phyloP scores from a whole-genome alignment of 2,329 filamentous ascomycete genomes.

The Sclerotinia glacialis region DNA sequence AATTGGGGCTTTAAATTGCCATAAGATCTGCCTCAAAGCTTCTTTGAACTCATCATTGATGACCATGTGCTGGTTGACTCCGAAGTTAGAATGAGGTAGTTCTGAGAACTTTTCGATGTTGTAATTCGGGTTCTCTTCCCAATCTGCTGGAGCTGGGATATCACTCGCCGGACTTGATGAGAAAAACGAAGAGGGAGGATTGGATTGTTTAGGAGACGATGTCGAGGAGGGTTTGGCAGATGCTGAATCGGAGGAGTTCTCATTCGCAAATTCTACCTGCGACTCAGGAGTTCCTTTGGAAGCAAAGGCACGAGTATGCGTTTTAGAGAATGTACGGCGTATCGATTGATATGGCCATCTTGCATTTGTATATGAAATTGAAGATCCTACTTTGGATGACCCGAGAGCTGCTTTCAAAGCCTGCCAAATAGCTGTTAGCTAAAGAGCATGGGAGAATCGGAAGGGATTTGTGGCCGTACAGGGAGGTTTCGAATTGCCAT shows the following conservation, averaged over 20 bases:
- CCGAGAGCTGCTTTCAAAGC: conserved; percentile 22
- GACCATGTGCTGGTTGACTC: conserved; percentile 92
- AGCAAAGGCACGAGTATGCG: conserved; percentile 16
- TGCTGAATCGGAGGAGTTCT: conserved; percentile 25
- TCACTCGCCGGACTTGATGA: conserved; percentile 24
- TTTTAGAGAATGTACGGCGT: conserved; percentile 6
- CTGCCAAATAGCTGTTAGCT: conserved; percentile 27
- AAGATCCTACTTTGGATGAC: neutral
- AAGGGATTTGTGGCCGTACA: conserved; percentile 28
- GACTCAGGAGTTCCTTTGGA: conserved; percentile 22
- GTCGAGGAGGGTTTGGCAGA: conserved; percentile 3
- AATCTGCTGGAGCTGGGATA: conserved; percentile 43
- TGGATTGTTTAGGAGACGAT: conserved; percentile 1
- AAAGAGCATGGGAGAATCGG: conserved; percentile 21
- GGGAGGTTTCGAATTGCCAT: conserved; percentile 34
- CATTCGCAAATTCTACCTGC: conserved; percentile 14
- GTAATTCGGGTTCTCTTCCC: conserved; percentile 73
- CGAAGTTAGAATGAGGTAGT: conserved; percentile 76
- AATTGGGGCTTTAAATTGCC: conserved; percentile 89
- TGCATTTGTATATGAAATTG: neutral
- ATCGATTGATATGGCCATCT: conserved; percentile 17
- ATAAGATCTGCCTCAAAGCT: conserved; percentile 78
- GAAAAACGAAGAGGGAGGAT: conserved; percentile 6
- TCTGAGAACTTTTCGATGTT: conserved; percentile 72
- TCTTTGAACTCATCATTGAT: conserved; percentile 97